Evolutionary conservation across 1,139 yeast species (phyloP).

Genomic region (Trichomonascaceae sp.): DNA sequence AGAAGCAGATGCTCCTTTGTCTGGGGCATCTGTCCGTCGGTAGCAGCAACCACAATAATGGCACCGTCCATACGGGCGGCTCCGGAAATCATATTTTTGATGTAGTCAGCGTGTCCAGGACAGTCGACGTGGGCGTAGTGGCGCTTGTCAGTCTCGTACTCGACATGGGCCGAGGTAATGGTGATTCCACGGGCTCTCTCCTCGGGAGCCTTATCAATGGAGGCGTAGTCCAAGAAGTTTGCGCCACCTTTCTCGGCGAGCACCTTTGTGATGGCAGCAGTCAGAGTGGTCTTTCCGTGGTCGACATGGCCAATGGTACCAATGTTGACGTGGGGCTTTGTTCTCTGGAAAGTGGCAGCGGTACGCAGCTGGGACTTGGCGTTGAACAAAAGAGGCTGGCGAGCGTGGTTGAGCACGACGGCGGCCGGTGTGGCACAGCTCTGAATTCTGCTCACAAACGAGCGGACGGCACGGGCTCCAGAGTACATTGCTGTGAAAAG

Average conservation of each 20-base stretch:
- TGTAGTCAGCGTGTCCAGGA: constrained; percentile 98
- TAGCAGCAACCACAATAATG: constrained; percentile 96
- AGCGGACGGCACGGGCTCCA: not conserved
- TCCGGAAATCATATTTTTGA: constrained; percentile 98
- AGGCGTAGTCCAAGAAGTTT: constrained; percentile 75
- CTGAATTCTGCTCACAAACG: not conserved
- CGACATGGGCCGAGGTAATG: constrained; percentile 94
- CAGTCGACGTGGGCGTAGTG: constrained; percentile 96
- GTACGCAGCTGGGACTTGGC: constrained; percentile 5
- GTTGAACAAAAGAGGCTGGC: too few relatives aligned
- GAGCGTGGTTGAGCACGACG: not conserved
- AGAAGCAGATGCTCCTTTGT: constrained; percentile 96
- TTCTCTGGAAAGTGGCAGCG: constrained; percentile 19
- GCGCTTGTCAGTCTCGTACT: constrained; percentile 83
- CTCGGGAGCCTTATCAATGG: constrained; percentile 98
- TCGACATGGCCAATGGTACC: constrained; percentile 97
- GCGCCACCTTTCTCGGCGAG: constrained; percentile 86
- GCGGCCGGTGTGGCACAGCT: not conserved
- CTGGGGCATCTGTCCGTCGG: constrained; percentile 99
- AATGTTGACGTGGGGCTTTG: constrained; percentile 86
- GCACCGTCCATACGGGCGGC: constrained; percentile 99
- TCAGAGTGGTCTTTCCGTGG: constrained; percentile 96
- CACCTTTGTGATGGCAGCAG: constrained; percentile 97
- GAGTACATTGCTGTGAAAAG: not conserved
- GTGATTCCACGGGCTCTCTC: constrained; percentile 99